Evolutionary conservation across 768 basidiomycete species (phyloP), one percentile per base, ranked within the genome.

Genomic region (Strobilomyces dryophilus): DNA sequence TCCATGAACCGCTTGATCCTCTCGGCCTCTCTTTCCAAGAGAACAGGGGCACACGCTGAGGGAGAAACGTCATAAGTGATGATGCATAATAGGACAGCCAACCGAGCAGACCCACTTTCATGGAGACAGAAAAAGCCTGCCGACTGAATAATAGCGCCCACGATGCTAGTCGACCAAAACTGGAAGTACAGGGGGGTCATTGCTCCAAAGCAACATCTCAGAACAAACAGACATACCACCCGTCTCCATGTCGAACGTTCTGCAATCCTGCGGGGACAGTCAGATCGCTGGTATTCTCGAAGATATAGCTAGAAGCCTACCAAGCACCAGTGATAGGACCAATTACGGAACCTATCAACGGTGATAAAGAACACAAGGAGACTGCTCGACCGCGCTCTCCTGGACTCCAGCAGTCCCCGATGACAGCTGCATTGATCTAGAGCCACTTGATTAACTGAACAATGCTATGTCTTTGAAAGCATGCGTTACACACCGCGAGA

Each of bases 161-260:
- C 72, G 35, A 87, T 83, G 31, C 74, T 79, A 4, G 83, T 83
- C 0, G 84, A 78, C 80, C 85, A 86, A 64, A 88, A 89, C 77
- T 82, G 56, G 35, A 43, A 10, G 29, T 3, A 11, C 17, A 41
- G n/a, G 27, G 4, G 40, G 3, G 36, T 37, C 8, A 37, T n/a
- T 3, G 43, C 18, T 49, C 49, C 7, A 4, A 15, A 26, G 11
- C 11, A 15, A 41, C 0, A 9, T 3, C 4, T 17, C 0, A 4
- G 36, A 35, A 39, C 3, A 20, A 41, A 4, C 12, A 35, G 5
- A 73, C 80, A 41, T 66, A 80, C 81, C 29, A 87, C 84, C 85
- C 85, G 87, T 65, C 82, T 73, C 87, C 87, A 89, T 0, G 82
- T 83, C 0, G 83, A 77, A 35, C 69, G 71, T 6, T 41, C 21